Evolutionary conservation across 352 stramenopile genomes (phyloP), one percentile per base, ranked within the genome.

Genomic region (Pythium coloratum): DNA sequence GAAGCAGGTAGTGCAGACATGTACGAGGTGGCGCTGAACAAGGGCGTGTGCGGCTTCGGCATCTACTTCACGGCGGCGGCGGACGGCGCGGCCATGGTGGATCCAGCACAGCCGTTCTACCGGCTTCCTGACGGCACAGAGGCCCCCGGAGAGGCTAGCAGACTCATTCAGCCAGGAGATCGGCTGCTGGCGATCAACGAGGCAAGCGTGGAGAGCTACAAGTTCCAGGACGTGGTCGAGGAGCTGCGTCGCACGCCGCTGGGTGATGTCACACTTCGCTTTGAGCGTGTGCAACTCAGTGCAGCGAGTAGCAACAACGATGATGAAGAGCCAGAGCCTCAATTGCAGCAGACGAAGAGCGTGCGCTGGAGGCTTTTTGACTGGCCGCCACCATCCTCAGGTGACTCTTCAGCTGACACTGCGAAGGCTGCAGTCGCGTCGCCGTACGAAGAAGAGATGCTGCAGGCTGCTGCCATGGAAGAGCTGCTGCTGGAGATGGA

Each of bases 21-120:
- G 12, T 90, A 89, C 71, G 73, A 80, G 4, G 84, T 87, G 13
- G 58, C 60, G 59, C 72, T 93, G 38, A 18, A 65, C 56, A 93
- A 91, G 49, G 80, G 72, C 47, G 63, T 72, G n/a, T 90, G 78
- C 38, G 84, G 84, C 16, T 77, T 92, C 20, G 84, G 84, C 20
- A 91, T 92, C 58, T 92, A 92, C 69, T 92, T 92, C 62, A 71
- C 65, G 7, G 60, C 73, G 0, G 62, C 67, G 50, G 62, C 51
- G 8, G 67, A 74, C n/a, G 72, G 73, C 18, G 47, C 70, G 6
- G 84, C 84, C 8, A 66, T 88, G 10, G 84, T 91, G 54, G 82
- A 93, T 64, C 76, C 63, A 2, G 64, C 73, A 10, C 69, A 88
- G 32, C 81, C 84, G 4, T 93, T 93, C 63, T 93, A 91, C 49